A percentile compares a stretch with the other conserved stretches of the same genome.
phyloP scores from a whole-genome alignment of 2,329 filamentous ascomycete species.

The Aspergillus sp. region DNA sequence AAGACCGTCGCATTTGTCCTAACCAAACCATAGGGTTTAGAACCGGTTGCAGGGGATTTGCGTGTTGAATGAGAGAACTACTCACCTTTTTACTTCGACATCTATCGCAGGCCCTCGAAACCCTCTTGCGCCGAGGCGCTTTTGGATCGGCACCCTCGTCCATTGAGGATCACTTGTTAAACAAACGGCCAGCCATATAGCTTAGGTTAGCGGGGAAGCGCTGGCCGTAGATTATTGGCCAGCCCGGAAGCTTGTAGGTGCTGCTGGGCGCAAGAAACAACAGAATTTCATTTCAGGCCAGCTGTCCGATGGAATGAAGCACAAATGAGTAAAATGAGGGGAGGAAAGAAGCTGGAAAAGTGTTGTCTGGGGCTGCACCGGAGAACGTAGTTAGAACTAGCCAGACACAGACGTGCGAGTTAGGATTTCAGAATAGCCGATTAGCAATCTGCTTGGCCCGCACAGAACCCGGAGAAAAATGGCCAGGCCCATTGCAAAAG shows the following conservation, averaged over 20 bases:
- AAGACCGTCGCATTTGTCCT: slow-evolving; percentile 46
- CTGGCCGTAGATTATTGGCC: neutral
- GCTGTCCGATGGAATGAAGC: neutral
- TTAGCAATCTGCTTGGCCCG: slow-evolving; percentile 4
- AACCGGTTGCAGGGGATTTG: too few relatives aligned
- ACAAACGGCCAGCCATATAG: slow-evolving; percentile 27
- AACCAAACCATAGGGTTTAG: neutral
- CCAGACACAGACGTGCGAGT: slow-evolving; percentile 1
- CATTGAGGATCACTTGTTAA: slow-evolving; percentile 31
- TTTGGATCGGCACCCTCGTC: slow-evolving; percentile 39
- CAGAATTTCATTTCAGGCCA: neutral
- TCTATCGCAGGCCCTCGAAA: slow-evolving; percentile 47
- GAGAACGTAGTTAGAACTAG: slow-evolving; percentile 7
- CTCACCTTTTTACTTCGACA: slow-evolving; percentile 46
- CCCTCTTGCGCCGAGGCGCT: slow-evolving; percentile 44
- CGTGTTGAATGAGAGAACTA: neutral
- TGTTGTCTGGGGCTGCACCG: slow-evolving; percentile 3
- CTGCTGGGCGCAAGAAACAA: neutral
- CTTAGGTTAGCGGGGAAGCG: slow-evolving; percentile 3
- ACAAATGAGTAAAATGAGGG: neutral
- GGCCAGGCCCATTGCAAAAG: slow-evolving; percentile 20
- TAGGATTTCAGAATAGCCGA: neutral
- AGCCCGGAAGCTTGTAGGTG: too few relatives aligned
- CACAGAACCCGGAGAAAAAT: slow-evolving; percentile 9
- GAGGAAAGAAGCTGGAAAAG: neutral